A percentile compares a stretch with the other conserved stretches of the same genome.
Conservation (phyloP, 352 stramenopile genomes). For the Phytophthora agathidicida region DNA sequence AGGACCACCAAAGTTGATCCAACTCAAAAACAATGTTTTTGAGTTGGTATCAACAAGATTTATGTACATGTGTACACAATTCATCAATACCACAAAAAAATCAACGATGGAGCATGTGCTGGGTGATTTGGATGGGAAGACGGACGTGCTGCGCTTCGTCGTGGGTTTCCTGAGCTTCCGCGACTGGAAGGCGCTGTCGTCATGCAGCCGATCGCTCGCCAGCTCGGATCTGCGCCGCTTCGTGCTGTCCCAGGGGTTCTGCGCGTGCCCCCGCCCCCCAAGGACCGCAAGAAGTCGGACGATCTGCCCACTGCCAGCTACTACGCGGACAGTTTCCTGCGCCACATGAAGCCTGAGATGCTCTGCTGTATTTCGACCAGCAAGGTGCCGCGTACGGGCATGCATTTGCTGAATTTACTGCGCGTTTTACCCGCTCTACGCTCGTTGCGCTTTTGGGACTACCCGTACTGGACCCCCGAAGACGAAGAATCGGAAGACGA, state of each 20-base stretch:
- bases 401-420: constrained; percentile 48
- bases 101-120: constrained; percentile 35
- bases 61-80: no score
- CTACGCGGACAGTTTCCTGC: constrained; percentile 44
- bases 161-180: constrained; percentile 45
- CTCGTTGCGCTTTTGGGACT: constrained; percentile 50
- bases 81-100: background rate
- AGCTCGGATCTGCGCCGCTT: constrained; percentile 50
- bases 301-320: constrained; percentile 33
- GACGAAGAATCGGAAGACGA: constrained; percentile 22
- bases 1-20: no score
- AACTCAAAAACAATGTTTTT: no score
- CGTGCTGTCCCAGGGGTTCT: constrained; percentile 47
- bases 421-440: constrained; percentile 35
- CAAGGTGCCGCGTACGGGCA: constrained; percentile 44
- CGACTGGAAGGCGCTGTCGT: constrained; percentile 45
- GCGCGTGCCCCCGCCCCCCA: constrained; percentile 37
- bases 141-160: constrained; percentile 46
- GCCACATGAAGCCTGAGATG: constrained; percentile 33
- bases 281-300: background rate
- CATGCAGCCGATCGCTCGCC: constrained; percentile 33
- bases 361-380: constrained; percentile 34
- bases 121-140: constrained; percentile 47
- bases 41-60: no score
- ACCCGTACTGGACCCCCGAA: constrained; percentile 41